Evolutionary conservation across 2,329 filamentous ascomycete species (phyloP).

Genomic region (Epichloe scottii): DNA sequence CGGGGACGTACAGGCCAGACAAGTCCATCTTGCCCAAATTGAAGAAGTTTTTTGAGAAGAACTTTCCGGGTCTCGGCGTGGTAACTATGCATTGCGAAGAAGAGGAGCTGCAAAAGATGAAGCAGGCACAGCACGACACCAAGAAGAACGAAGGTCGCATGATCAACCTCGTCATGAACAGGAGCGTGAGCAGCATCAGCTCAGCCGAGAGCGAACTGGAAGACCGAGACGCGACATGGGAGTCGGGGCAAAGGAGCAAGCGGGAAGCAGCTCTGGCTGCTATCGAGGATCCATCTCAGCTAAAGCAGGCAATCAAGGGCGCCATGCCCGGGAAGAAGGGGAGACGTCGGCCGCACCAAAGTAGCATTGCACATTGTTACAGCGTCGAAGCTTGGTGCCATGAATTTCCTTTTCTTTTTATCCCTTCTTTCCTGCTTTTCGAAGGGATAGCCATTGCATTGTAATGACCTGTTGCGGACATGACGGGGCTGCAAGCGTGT

Average conservation of each 20-base stretch:
- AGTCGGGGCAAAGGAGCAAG: slow-evolving; percentile 33
- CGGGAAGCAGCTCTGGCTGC: slow-evolving; percentile 38
- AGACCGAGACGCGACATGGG: slow-evolving; percentile 27
- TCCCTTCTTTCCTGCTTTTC: too few relatives aligned
- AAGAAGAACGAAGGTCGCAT: slow-evolving; percentile 53
- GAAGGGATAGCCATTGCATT: not conserved
- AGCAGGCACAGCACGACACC: slow-evolving; percentile 57
- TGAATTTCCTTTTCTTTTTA: too few relatives aligned
- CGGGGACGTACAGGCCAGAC: slow-evolving; percentile 84
- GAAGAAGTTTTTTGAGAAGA: slow-evolving; percentile 53
- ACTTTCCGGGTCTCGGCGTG: slow-evolving; percentile 68
- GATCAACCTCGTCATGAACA: slow-evolving; percentile 44
- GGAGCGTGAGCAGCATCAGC: slow-evolving; percentile 39
- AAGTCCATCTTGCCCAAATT: slow-evolving; percentile 61
- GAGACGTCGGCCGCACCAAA: not conserved
- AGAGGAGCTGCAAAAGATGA: slow-evolving; percentile 59
- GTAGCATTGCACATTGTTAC: not conserved
- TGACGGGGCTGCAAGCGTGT: not conserved
- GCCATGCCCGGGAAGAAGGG: slow-evolving; percentile 14
- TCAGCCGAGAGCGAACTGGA: slow-evolving; percentile 41
- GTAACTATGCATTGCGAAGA: slow-evolving; percentile 68
- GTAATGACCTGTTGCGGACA: not conserved
- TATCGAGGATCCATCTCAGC: slow-evolving; percentile 34
- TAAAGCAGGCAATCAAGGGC: slow-evolving; percentile 25
- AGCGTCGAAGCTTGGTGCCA: not conserved